These are phyloP conservation scores for Scytalidium sp. DNA, from an alignment of 2,329 filamentous ascomycete species.

Conservation along the genomic window DNA sequence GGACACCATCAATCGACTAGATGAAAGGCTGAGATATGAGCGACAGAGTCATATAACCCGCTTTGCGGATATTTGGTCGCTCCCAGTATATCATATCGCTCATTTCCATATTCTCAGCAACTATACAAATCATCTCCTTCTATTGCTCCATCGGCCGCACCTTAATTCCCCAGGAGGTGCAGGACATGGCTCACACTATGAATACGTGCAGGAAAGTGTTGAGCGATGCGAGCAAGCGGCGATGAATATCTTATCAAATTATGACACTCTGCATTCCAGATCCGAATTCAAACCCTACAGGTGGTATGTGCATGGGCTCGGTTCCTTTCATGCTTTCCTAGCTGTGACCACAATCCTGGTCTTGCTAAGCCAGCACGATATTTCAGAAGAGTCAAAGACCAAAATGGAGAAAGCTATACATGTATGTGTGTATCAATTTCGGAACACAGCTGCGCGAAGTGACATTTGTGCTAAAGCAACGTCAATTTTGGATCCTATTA, in stretches of 20 bases:
- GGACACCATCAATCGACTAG: background rate
- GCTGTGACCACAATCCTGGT: slow-evolving; percentile 2
- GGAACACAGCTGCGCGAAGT: background rate
- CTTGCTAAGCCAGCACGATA: background rate
- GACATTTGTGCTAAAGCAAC: background rate
- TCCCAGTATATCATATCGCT: background rate
- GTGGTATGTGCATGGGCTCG: slow-evolving; percentile 14
- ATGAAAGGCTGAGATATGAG: background rate
- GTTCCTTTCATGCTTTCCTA: slow-evolving; percentile 14
- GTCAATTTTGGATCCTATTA: background rate
- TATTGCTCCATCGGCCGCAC: background rate
- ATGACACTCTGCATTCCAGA: background rate
- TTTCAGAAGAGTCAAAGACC: background rate
- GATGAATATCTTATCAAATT: background rate
- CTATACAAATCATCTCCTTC: background rate
- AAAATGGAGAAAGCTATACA: background rate
- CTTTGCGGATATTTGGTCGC: background rate
- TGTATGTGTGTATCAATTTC: background rate
- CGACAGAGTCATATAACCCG: background rate
- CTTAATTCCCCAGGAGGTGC: background rate
- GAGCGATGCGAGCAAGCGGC: background rate
- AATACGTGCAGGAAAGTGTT: background rate
- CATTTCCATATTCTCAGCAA: background rate
- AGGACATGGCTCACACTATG: background rate
- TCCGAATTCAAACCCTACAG: slow-evolving; percentile 6